Percentiles rank a stretch among this genome's conserved stretches.
These are phyloP conservation scores for Sarocladiaceae sp. DNA, from an alignment of 2,329 filamentous ascomycete genomes.

Conservation along the genomic window DNA sequence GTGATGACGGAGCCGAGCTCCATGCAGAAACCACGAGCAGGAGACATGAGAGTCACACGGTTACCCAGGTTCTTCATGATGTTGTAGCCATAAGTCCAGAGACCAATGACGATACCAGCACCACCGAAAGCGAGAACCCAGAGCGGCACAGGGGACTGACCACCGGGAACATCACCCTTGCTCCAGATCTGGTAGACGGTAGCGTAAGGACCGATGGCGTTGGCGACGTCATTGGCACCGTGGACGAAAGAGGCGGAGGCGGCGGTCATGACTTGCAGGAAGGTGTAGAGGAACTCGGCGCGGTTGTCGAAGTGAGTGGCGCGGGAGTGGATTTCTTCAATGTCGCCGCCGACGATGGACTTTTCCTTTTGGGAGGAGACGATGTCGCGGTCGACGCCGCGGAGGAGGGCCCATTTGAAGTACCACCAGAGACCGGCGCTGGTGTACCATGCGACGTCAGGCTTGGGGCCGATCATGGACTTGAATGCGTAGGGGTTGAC, in stretches of 20 bases:
- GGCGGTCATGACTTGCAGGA: conserved; percentile 57
- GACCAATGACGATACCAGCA: conserved; percentile 47
- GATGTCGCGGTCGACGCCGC: conserved; percentile 42
- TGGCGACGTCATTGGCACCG: conserved; percentile 64
- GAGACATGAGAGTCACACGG: conserved; percentile 59
- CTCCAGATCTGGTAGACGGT: conserved; percentile 59
- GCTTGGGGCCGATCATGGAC: conserved; percentile 32
- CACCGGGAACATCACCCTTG: conserved; percentile 36
- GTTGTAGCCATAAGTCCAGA: conserved; percentile 60
- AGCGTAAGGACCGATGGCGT: conserved; percentile 59
- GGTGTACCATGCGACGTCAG: conserved; percentile 38
- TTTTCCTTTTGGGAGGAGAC: conserved; percentile 28
- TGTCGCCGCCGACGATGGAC: conserved; percentile 45
- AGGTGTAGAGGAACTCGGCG: conserved; percentile 54
- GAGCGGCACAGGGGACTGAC: conserved; percentile 45
- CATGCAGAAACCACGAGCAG: conserved; percentile 55
- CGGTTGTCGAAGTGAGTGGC: conserved; percentile 57
- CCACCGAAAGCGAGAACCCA: conserved; percentile 54
- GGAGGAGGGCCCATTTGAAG: conserved; percentile 41
- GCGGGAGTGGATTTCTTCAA: conserved; percentile 51
- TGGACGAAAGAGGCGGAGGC: conserved; percentile 61
- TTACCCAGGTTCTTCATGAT: conserved; percentile 62
- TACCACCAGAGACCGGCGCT: conserved; percentile 39
- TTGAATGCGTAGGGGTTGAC: conserved; percentile 24
- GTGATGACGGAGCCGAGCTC: conserved; percentile 55